phyloP scores from a whole-genome alignment of 2,329 filamentous ascomycete species.

The Exophiala bonariae region DNA sequence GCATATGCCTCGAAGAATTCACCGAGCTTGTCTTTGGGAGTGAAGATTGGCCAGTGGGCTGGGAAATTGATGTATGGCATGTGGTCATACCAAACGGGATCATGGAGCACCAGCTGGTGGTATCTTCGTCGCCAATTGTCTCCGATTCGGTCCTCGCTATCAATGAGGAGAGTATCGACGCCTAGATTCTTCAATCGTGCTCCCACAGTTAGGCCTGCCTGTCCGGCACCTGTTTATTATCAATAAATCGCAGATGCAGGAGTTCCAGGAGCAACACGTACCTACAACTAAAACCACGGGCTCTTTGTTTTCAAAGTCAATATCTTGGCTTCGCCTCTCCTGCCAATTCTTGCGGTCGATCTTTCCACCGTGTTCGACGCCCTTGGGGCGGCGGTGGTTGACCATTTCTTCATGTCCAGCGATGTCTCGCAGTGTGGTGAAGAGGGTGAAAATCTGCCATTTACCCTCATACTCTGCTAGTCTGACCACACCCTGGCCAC shows the following conservation, averaged over 20 bases:
- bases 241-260: neutral
- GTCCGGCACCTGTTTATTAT: constrained; percentile 53
- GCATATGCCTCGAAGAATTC: constrained; percentile 70
- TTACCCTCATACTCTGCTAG: constrained; percentile 44
- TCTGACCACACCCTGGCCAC: constrained; percentile 57
- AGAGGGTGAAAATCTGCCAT: constrained; percentile 67
- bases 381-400: constrained; percentile 51
- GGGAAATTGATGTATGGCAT: constrained; percentile 67
- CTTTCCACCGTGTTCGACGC: constrained; percentile 57
- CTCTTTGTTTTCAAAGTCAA: constrained; percentile 51
- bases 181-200: constrained; percentile 62
- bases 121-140: constrained; percentile 67
- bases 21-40: constrained; percentile 69
- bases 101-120: constrained; percentile 66
- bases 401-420: constrained; percentile 54
- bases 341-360: constrained; percentile 60
- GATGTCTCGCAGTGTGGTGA: constrained; percentile 58
- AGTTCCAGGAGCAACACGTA: constrained; percentile 34
- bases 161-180: constrained; percentile 58
- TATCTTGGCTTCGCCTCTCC: constrained; percentile 52
- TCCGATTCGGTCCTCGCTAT: constrained; percentile 58
- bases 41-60: constrained; percentile 66
- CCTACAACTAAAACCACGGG: constrained; percentile 64
- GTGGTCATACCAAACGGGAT: constrained; percentile 59
- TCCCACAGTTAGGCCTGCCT: constrained; percentile 59